Percentiles rank a stretch among this genome's conserved stretches.
Evolutionary conservation across 257 asterid species (phyloP).

Genomic region (Fraxinus excelsior): DNA sequence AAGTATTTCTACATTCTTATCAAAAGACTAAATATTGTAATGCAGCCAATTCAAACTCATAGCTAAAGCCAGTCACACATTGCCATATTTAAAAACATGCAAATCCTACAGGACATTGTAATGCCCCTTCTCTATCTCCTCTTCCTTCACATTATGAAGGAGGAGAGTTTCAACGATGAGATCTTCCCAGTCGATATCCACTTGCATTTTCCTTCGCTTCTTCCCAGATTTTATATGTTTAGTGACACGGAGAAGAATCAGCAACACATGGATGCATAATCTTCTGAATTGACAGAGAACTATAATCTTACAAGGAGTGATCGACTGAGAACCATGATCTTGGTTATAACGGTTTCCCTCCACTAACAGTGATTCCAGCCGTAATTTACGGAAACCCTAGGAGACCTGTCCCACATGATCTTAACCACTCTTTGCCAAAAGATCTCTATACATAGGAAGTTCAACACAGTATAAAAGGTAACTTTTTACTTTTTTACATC

Average conservation of each 20-base stretch:
- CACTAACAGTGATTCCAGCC: no score
- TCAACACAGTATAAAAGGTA: no score
- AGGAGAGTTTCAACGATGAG: constrained; percentile 78
- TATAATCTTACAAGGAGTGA: constrained; percentile 7
- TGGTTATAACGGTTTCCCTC: no score
- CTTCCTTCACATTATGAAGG: constrained; percentile 71
- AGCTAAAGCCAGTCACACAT: neutral
- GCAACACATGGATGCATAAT: constrained; percentile 50
- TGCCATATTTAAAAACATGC: constrained; percentile 59
- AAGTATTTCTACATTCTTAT: neutral
- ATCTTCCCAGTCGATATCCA: constrained; percentile 75
- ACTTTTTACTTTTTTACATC: no score
- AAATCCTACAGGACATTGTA: constrained; percentile 67
- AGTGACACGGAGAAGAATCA: neutral
- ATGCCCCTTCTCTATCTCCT: constrained; percentile 80
- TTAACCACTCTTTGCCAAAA: no score
- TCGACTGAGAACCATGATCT: constrained; percentile 6
- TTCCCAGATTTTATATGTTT: constrained; percentile 36
- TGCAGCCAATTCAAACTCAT: no score
- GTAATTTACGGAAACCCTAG: no score
- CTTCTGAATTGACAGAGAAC: constrained; percentile 35
- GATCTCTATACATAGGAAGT: no score
- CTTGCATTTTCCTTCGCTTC: constrained; percentile 44
- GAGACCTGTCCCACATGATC: no score
- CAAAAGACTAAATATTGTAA: no score